Conservation (phyloP, 805 yeast species). For the Candida berthetii region DNA sequence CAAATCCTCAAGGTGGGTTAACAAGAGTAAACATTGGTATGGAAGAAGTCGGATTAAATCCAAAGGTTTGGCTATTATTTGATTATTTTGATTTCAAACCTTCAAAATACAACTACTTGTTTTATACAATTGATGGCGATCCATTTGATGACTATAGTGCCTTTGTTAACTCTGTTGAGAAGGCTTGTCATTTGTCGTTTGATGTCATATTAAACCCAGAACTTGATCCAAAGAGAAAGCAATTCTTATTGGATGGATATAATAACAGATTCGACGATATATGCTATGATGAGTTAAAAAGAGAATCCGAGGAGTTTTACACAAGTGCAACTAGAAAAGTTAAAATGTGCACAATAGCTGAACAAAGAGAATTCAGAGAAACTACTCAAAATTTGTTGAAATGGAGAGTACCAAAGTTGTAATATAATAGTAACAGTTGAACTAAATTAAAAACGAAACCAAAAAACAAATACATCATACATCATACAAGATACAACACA, state of each 20-base stretch:
- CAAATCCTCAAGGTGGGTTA: conserved; percentile 8
- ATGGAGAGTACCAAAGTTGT: conserved; percentile 11
- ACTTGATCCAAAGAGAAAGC: not conserved
- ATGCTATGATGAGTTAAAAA: not conserved
- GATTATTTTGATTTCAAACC: conserved; percentile 31
- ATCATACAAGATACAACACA: too few relatives aligned
- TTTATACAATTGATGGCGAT: conserved; percentile 3
- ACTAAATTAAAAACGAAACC: too few relatives aligned
- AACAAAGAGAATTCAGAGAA: conserved; percentile 5
- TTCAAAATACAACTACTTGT: conserved; percentile 3
- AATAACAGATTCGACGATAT: not conserved
- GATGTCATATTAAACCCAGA: not conserved
- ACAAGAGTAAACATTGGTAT: conserved; percentile 35
- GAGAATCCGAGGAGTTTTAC: not conserved
- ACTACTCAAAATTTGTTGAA: not conserved
- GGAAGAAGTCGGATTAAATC: conserved; percentile 51
- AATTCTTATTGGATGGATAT: not conserved
- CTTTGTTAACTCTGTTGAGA: conserved; percentile 1
- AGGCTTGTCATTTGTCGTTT: conserved; percentile 1
- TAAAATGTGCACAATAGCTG: conserved; percentile 7
- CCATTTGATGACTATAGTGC: not conserved
- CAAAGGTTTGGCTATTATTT: conserved; percentile 46
- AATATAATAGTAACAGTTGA: too few relatives aligned
- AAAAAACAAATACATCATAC: too few relatives aligned
- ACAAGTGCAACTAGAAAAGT: conserved; percentile 4